Evolutionary conservation across 805 yeast species (phyloP), one percentile per base, ranked within the genome.

Genomic region (Scheffersomyces coipomensis): DNA sequence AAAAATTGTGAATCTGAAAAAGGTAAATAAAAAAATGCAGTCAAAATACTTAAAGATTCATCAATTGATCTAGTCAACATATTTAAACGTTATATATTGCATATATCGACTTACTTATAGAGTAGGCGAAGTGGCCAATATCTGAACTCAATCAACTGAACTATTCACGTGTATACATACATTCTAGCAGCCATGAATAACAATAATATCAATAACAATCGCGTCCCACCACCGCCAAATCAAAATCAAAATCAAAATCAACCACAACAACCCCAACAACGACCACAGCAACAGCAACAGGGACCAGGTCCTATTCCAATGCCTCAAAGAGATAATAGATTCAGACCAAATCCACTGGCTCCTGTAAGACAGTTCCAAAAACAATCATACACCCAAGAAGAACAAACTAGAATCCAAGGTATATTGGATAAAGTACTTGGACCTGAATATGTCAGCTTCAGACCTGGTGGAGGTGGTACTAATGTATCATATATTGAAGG

Each of bases 401-500:
- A 69, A 37, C 51, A 56, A n/a, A 42, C 47, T n/a, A 47, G 60
- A 11, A 69, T 69, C 25, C 70, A 66, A 46, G 43, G 38, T 19
- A 47, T 55, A 17, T 49, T 69, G 8, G 60, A 66, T 43, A 62
- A 60, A 39, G 68, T 66, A 1, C 50, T 86, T 13, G 93, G 93
- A 0, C 91, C 93, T 0, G 93, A 86, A 52, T 85, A 76, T 50
- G 82, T 86, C 17, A 81, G 89, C 19, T 79, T 78, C 29, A 68
- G 95, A 34, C 81, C 88, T 6, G 90, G 89, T 2, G 88, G 83
- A 25, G 88, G 88, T 2, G 82, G 85, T 11, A 73, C 71, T 33
- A 70, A 75, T 39, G 86, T 86, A 3, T 79, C 85, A 2, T 85
- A 86, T 51, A 73, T 86, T 29, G 93, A 85, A 59, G 95, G 95